Evolutionary conservation across 257 asterid genomes (phyloP).

Genomic region (Primulina tabacum): DNA sequence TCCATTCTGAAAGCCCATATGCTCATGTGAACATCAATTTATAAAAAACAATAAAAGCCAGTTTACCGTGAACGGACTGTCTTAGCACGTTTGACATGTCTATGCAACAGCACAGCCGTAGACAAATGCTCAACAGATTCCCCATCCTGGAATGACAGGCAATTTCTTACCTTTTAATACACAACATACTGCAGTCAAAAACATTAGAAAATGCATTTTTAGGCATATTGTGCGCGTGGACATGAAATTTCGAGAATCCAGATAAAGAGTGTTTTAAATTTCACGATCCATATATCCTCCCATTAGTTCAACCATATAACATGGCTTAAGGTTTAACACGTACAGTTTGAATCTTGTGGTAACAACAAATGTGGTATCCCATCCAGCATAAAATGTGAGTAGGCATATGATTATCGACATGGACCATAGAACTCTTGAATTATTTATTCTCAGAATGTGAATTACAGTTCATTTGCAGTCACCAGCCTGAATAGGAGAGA

Average conservation of each 20-base stretch:
- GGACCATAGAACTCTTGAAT: neutral
- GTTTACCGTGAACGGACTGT: constrained; percentile 76
- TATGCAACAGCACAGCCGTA: constrained; percentile 63
- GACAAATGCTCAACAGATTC: constrained; percentile 60
- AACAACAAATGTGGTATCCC: neutral
- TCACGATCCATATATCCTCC: neutral
- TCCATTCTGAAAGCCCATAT: constrained; percentile 5
- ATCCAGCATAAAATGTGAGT: neutral
- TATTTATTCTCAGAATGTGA: neutral
- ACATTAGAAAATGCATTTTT: constrained; percentile 8
- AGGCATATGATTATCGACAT: neutral
- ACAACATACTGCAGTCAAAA: constrained; percentile 1
- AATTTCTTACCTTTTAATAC: constrained; percentile 13
- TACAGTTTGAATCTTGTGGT: neutral
- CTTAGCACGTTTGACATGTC: constrained; percentile 85
- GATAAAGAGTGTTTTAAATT: neutral
- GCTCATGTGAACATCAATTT: neutral
- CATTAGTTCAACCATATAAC: neutral
- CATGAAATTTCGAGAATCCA: neutral
- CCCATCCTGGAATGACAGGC: constrained; percentile 49
- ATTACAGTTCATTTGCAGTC: neutral
- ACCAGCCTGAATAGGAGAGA: neutral
- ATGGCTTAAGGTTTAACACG: neutral
- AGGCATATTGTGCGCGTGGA: no score
- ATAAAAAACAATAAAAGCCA: constrained; percentile 10